Percentiles rank a stretch among this genome's conserved stretches.
phyloP scores from a whole-genome alignment of 805 yeast species.

The Ogataea nakhonphanomensis region DNA sequence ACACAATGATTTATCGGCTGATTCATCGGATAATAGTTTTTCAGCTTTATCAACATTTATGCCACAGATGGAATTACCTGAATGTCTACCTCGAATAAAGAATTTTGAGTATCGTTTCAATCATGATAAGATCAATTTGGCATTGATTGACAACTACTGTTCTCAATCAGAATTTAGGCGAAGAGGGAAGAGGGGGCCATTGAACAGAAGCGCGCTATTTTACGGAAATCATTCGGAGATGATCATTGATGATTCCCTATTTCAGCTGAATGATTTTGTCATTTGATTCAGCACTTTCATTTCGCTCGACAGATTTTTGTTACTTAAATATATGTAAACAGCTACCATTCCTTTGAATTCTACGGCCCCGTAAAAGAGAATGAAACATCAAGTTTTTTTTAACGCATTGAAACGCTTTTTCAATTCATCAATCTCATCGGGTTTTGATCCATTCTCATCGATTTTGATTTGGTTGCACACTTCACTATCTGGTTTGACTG shows the following conservation, averaged over 20 bases:
- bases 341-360: too few species aligned
- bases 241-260: constrained; percentile 26
- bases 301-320: constrained; percentile 1
- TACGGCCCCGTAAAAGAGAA: not conserved
- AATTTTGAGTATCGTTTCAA: constrained; percentile 29
- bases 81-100: constrained; percentile 8
- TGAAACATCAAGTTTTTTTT: constrained; percentile 37
- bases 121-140: constrained; percentile 26
- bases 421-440: constrained; percentile 29
- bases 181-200: constrained; percentile 22
- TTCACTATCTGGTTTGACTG: constrained; percentile 16
- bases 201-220: constrained; percentile 31
- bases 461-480: constrained; percentile 6
- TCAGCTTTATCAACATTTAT: constrained; percentile 3
- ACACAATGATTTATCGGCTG: not conserved
- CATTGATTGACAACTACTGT: constrained; percentile 22
- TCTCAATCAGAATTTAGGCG: not conserved
- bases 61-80: not conserved
- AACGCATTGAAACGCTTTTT: constrained; percentile 36
- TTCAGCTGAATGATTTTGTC: constrained; percentile 24
- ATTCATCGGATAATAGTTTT: not conserved
- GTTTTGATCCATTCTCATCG: constrained; percentile 3
- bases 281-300: constrained; percentile 12
- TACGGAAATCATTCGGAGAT: constrained; percentile 32
- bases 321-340: too few species aligned